phyloP scores from a whole-genome alignment of 2,329 filamentous ascomycete species.

The Paecilomyces variotii region DNA sequence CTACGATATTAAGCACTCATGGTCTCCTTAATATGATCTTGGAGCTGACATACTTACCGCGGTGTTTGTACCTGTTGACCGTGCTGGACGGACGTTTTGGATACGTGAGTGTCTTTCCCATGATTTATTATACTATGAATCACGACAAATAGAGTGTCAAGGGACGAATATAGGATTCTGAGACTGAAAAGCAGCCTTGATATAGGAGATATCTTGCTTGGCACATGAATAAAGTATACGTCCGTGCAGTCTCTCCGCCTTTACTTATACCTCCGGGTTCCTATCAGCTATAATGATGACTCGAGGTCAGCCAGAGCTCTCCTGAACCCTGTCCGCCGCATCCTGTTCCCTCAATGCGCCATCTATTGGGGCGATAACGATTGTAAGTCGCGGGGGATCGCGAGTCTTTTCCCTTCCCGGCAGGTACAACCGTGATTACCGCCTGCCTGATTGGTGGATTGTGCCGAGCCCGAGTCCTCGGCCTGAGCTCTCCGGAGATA shows the following conservation, averaged over 20 bases:
- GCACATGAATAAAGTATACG: neutral
- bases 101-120: slow-evolving; percentile 45
- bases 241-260: neutral
- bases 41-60: slow-evolving; percentile 41
- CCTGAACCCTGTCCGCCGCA: neutral
- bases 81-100: slow-evolving; percentile 57
- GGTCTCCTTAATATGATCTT: neutral
- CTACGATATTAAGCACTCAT: slow-evolving; percentile 33
- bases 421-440: neutral
- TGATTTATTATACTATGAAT: slow-evolving; percentile 7
- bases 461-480: neutral
- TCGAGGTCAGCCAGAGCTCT: neutral
- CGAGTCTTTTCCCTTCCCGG: neutral
- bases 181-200: neutral
- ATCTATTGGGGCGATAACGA: neutral
- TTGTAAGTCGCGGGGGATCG: neutral
- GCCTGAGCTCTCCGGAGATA: neutral
- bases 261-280: neutral
- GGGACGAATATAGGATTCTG: neutral
- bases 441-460: neutral
- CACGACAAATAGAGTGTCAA: neutral
- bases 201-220: neutral
- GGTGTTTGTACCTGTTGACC: slow-evolving; percentile 57
- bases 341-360: neutral
- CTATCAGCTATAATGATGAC: neutral